These are phyloP conservation scores for Primulina eburnea DNA, from an alignment of 257 asterid genomes.

Conservation along the genomic window DNA sequence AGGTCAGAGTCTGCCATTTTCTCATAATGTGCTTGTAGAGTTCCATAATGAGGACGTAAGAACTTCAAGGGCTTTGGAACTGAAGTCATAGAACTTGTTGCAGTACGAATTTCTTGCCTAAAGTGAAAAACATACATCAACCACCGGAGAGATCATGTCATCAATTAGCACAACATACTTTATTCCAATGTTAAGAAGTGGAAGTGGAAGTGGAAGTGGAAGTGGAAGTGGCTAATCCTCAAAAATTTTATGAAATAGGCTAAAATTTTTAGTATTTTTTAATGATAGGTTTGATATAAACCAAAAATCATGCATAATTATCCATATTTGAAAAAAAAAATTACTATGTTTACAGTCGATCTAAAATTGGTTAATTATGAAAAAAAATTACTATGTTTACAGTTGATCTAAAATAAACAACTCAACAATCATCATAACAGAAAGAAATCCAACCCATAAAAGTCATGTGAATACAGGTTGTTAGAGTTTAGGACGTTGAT, in stretches of 20 bases:
- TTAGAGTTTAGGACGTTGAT: neutral
- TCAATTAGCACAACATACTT: neutral
- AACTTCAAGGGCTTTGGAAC: slow-evolving; percentile 96
- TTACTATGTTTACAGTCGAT: slow-evolving; percentile 1
- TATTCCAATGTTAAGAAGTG: neutral
- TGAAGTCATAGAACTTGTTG: slow-evolving; percentile 98
- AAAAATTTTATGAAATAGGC: too few relatives aligned
- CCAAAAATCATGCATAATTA: neutral
- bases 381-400: neutral
- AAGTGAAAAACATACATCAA: neutral
- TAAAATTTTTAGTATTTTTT: too few relatives aligned
- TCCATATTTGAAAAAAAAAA: too few relatives aligned
- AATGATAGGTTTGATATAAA: too few relatives aligned
- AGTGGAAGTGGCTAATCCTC: too few relatives aligned
- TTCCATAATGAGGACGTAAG: slow-evolving; percentile 93
- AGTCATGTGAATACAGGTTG: neutral
- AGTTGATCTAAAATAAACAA: slow-evolving; percentile 4
- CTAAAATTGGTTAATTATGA: too few relatives aligned
- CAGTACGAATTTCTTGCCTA: slow-evolving; percentile 88
- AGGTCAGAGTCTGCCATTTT: slow-evolving; percentile 64
- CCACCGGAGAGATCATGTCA: neutral
- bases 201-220: neutral
- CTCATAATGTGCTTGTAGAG: slow-evolving; percentile 67
- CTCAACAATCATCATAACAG: too few relatives aligned
- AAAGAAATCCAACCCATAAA: too few relatives aligned